Conservation (phyloP, 225 moss, liverwort and hornwort species). For the Pleurozium schreberi region DNA sequence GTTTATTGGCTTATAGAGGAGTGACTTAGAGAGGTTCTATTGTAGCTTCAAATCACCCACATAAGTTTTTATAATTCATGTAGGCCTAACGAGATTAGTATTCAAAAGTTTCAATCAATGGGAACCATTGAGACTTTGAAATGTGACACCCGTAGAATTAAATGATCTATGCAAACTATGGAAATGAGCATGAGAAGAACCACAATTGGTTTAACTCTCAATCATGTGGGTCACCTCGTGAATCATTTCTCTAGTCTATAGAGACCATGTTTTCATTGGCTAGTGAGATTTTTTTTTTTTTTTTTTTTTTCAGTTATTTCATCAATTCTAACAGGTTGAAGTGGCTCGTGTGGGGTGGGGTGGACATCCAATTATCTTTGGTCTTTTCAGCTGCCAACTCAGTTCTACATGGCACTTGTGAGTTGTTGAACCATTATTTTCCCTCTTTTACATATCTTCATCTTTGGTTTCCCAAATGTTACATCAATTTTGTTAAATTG, state of each 20-base stretch:
- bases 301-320: neutral
- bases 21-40: no score
- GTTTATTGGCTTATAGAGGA: no score
- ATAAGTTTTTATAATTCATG: neutral
- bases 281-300: neutral
- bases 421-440: neutral
- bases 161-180: no score
- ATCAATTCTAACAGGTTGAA: neutral
- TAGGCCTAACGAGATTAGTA: no score
- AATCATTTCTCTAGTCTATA: neutral
- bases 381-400: conserved; percentile 63
- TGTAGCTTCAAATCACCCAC: neutral
- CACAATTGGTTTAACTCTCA: neutral
- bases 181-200: neutral
- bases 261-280: neutral
- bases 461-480: neutral
- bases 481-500: neutral
- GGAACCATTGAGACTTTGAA: neutral
- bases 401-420: conserved; percentile 81
- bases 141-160: no score
- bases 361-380: neutral
- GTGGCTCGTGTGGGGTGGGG: neutral
- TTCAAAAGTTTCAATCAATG: neutral
- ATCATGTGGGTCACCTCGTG: neutral
- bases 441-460: neutral